Evolutionary conservation across 805 yeast genomes (phyloP), one percentile per base, ranked within the genome.

Genomic region (Debaryomyces maramus): DNA sequence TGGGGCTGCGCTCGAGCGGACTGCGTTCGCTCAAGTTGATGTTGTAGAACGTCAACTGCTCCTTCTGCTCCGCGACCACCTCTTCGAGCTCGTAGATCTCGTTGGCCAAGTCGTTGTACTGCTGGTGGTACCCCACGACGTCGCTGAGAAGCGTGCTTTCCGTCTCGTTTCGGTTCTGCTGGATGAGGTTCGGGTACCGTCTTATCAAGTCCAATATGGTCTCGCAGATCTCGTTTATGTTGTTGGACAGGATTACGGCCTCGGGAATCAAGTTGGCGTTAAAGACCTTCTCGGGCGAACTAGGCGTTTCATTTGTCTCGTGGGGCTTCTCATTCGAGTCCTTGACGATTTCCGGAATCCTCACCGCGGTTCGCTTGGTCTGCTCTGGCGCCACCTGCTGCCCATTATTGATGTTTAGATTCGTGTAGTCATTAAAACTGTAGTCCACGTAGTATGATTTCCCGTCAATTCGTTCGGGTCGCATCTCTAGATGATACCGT

Each of bases 401-500:
- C 7, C 56, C 43, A 46, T 52, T 28, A 50, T 45, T 31, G 54
- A 46, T 19, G 60, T 55, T 46, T 59, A 44, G 38, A 39, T 44
- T 50, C 55, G 39, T 61, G 49, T 37, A 48, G 27, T 40, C 70
- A 45, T 50, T 61, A 36, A 53, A 60, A 41, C 61, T 73, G 26
- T 48, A 58, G 48, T 57, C 71, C 37, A 47, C 51, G 52, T 47
- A 65, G 13, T 53, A 52, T 40, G 53, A 45, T 36, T 70, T 72
- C 0, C 83, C 83, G 48, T 80, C 85, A 20, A 65, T 64, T 17
- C 85, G 54, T 37, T 67, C 74, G 1, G 74, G 72, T 9, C 56
- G 58, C n/a, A 58, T 64, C 10, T 50, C 58, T 39, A 15, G 36
- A 5, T 21, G 22, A 11, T 14, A 20, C 18, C 18, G 36, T 11